Evolutionary conservation across 306 rosid genomes (phyloP).

Genomic region (Notholithocarpus densiflorus): DNA sequence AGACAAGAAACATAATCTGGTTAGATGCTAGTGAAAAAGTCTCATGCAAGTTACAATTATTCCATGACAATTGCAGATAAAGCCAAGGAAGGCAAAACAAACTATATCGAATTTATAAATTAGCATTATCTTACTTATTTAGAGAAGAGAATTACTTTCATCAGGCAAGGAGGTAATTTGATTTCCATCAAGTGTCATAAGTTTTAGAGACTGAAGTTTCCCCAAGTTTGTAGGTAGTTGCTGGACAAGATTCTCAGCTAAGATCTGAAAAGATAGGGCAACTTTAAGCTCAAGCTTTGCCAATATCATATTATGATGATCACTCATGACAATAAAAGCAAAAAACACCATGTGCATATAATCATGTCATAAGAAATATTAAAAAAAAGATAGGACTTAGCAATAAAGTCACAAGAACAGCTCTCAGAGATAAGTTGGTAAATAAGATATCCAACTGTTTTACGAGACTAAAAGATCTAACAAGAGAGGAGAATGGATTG

Average conservation of each 20-base stretch:
- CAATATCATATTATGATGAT: neutral
- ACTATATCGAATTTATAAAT: neutral
- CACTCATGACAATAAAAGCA: neutral
- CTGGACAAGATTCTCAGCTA: constrained; percentile 78
- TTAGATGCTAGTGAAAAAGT: constrained; percentile 6
- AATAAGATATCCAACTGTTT: neutral
- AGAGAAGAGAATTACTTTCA: constrained; percentile 87
- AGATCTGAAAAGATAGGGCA: constrained; percentile 48
- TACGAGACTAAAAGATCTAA: neutral
- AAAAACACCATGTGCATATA: neutral
- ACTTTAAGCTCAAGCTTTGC: neutral
- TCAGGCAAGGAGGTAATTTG: constrained; percentile 81
- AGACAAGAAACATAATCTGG: constrained; percentile 25
- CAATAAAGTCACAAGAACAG: neutral
- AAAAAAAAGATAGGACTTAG: neutral
- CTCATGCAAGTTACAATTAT: constrained; percentile 5
- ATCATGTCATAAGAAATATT: neutral
- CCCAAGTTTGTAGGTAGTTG: constrained; percentile 84
- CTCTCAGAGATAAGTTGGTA: neutral
- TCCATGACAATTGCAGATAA: neutral
- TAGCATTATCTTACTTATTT: constrained; percentile 27
- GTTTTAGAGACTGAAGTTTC: constrained; percentile 81
- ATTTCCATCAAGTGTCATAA: constrained; percentile 82
- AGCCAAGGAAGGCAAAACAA: neutral
- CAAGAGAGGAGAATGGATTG: neutral